Percentiles rank a stretch among this genome's conserved stretches.
Conservation (phyloP, 164 flowering plant genomes). For the Cinnamomum chago region DNA sequence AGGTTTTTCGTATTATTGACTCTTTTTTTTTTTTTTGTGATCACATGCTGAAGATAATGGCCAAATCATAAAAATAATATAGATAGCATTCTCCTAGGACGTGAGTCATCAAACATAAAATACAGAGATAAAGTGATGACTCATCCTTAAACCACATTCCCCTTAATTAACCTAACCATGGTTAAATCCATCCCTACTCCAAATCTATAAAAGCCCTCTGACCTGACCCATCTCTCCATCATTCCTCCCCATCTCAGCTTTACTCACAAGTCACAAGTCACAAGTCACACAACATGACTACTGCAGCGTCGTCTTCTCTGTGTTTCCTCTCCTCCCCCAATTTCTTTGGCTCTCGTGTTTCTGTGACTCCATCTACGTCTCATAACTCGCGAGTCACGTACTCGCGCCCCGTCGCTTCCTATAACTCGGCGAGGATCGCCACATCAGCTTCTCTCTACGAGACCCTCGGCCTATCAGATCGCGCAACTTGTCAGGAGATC, state of each 20-base stretch:
- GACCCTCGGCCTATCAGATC: conserved; percentile 51
- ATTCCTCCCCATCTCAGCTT: too few species aligned
- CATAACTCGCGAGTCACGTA: neutral
- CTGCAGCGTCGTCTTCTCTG: neutral
- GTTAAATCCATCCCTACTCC: neutral
- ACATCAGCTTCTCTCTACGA: conserved; percentile 48
- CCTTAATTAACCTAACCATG: too few species aligned
- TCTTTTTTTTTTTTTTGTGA: too few species aligned
- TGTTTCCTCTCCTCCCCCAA: neutral
- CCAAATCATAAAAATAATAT: too few species aligned
- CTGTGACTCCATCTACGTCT: neutral
- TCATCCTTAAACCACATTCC: too few species aligned
- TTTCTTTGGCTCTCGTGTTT: neutral
- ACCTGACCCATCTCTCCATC: neutral
- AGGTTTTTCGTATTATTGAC: too few species aligned
- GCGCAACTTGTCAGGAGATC: conserved; percentile 60
- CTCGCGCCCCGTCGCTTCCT: neutral
- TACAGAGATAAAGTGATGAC: too few species aligned
- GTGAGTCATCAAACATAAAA: too few species aligned
- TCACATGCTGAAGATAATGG: too few species aligned
- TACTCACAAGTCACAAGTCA: too few species aligned
- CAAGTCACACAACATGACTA: neutral
- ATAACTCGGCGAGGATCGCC: neutral
- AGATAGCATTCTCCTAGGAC: too few species aligned
- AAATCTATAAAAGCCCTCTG: neutral